These are phyloP conservation scores for Aurinia saxatilis DNA, from an alignment of 345 rosid species.

Conservation along the genomic window DNA sequence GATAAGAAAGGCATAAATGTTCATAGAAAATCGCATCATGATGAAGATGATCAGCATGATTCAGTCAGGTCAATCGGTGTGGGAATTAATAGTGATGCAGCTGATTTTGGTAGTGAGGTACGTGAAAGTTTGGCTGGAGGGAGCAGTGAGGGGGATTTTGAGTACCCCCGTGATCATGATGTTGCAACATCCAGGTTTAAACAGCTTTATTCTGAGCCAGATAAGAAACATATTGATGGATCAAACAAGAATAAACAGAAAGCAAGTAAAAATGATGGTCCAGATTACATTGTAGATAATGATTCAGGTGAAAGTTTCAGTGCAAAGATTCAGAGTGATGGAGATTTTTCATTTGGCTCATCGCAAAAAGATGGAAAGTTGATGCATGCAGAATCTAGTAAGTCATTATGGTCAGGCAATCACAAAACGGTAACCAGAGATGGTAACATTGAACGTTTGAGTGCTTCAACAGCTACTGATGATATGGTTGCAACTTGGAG, in stretches of 20 bases:
- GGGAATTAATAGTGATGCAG: conserved; percentile 88
- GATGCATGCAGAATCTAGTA: conserved; percentile 52
- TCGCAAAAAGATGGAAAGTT: conserved; percentile 51
- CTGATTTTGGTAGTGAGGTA: conserved; percentile 87
- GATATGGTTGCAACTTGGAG: conserved; percentile 73
- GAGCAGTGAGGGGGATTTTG: conserved; percentile 84
- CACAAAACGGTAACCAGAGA: conserved; percentile 36
- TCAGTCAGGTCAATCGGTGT: conserved; percentile 97
- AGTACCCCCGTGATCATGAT: conserved; percentile 66
- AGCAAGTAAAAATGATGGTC: conserved; percentile 37
- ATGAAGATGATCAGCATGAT: conserved; percentile 89
- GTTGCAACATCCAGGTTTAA: conserved; percentile 45
- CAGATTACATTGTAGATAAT: conserved; percentile 36
- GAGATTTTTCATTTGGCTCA: conserved; percentile 73
- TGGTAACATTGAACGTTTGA: conserved; percentile 43
- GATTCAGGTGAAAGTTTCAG: conserved; percentile 41
- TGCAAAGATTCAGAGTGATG: conserved; percentile 50
- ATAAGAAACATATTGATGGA: conserved; percentile 47
- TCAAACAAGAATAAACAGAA: conserved; percentile 41
- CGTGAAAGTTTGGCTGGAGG: conserved; percentile 91
- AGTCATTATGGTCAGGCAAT: conserved; percentile 61
- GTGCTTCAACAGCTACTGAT: conserved; percentile 54
- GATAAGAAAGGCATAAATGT: conserved; percentile 49
- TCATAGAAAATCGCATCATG: conserved; percentile 45
- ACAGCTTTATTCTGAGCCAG: conserved; percentile 38